Conservation (phyloP, 2,329 filamentous ascomycete genomes). For the Beauveria bassiana region DNA sequence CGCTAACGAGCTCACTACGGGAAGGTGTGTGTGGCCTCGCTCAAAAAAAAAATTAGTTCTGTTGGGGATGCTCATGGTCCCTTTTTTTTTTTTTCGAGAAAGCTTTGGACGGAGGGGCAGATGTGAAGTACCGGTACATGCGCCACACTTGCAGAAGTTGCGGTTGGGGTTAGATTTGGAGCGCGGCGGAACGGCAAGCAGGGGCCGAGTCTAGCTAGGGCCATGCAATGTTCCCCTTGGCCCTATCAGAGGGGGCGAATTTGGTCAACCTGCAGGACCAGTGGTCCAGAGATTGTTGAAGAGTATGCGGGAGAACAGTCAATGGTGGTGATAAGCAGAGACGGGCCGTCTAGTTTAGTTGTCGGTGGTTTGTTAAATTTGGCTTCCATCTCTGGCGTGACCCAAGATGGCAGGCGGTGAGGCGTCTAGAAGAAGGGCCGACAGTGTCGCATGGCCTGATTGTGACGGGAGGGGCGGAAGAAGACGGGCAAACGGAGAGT, state of each 20-base stretch:
- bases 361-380: neutral
- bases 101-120: constrained; percentile 17
- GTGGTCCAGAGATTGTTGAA: constrained; percentile 8
- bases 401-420: constrained; percentile 2
- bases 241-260: constrained; percentile 1
- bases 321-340: neutral
- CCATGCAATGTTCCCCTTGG: constrained; percentile 8
- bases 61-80: constrained; percentile 30
- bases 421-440: constrained; percentile 5
- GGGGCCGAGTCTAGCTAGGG: neutral
- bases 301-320: constrained; percentile 12
- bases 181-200: neutral
- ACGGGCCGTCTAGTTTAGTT: neutral
- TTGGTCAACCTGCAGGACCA: constrained; percentile 1
- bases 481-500: neutral
- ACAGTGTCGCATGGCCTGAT: neutral
- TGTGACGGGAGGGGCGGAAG: neutral
- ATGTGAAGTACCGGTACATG: constrained; percentile 12
- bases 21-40: neutral
- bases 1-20: neutral
- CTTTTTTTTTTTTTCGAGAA: constrained; percentile 9
- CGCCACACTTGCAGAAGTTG: neutral
- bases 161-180: neutral
- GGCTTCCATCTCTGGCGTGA: neutral
- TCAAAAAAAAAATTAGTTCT: constrained; percentile 30